These are phyloP conservation scores for Chytridium lagenaria DNA, from an alignment of 371 early-diverging fungal genomes.

Conservation along the genomic window DNA sequence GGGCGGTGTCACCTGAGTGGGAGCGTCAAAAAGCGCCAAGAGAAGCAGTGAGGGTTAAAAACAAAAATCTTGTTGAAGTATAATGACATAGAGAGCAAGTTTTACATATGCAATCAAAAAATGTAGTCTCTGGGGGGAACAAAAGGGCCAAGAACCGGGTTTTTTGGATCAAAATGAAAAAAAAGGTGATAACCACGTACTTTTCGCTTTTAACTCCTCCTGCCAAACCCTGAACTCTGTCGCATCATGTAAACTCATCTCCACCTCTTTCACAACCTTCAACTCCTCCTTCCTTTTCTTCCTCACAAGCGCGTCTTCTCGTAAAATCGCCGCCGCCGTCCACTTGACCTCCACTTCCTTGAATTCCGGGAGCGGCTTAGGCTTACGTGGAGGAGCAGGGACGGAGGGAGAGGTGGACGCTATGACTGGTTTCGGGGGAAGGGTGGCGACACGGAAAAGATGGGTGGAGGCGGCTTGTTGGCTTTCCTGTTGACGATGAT, in stretches of 20 bases:
- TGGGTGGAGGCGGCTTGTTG: conserved; percentile 32
- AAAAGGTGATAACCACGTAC: too few species aligned
- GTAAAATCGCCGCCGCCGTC: conserved; percentile 52
- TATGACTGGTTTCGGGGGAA: too few species aligned
- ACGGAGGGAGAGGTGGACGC: neutral
- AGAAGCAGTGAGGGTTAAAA: too few species aligned
- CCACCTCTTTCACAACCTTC: conserved; percentile 33
- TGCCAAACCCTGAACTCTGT: conserved; percentile 46
- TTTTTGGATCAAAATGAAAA: too few species aligned
- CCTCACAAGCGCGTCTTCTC: conserved; percentile 54
- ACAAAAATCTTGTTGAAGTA: too few species aligned
- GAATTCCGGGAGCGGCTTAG: conserved; percentile 9
- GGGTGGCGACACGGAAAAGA: conserved; percentile 43
- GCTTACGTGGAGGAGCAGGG: neutral
- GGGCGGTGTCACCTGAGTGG: too few species aligned
- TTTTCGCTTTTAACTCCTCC: conserved; percentile 43
- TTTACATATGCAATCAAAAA: too few species aligned
- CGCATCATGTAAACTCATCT: conserved; percentile 47
- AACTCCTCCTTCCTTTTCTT: conserved; percentile 41
- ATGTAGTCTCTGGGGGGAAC: too few species aligned
- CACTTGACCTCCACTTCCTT: conserved; percentile 46
- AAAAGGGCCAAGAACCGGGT: too few species aligned
- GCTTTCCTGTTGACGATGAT: conserved; percentile 30
- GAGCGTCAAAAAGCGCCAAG: too few species aligned
- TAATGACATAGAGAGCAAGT: too few species aligned